A percentile compares a stretch with the other conserved stretches of the same genome.
phyloP scores from a whole-genome alignment of 2,329 filamentous ascomycete genomes.

The Lachnellula subtilissima region DNA sequence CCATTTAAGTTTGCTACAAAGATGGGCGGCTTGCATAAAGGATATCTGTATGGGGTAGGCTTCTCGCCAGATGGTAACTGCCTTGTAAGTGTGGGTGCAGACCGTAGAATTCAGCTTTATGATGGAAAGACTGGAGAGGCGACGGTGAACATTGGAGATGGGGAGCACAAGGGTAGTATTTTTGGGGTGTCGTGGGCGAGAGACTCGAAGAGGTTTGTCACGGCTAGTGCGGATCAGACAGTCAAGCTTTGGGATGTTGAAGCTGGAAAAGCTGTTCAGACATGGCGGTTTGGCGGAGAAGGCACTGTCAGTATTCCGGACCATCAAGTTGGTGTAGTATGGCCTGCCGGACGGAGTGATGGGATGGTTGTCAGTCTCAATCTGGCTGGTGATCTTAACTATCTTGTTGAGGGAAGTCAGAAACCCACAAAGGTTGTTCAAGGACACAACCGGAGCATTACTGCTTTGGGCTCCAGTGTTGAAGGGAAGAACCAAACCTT shows the following conservation, averaged over 20 bases:
- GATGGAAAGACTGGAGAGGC: constrained; percentile 93
- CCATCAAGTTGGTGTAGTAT: constrained; percentile 93
- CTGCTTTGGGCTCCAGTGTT: constrained; percentile 60
- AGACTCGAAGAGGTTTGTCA: constrained; percentile 82
- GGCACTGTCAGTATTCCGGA: constrained; percentile 66
- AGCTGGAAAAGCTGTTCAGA: constrained; percentile 68
- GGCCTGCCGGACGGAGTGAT: constrained; percentile 76
- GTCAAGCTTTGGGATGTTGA: constrained; percentile 93
- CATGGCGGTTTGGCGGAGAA: constrained; percentile 79
- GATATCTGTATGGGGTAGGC: constrained; percentile 80
- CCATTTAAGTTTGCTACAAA: constrained; percentile 97
- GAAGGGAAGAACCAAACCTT: constrained; percentile 52
- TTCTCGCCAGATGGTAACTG: constrained; percentile 84
- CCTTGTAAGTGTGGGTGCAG: constrained; percentile 86
- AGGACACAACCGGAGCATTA: constrained; percentile 90
- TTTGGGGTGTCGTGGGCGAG: constrained; percentile 87
- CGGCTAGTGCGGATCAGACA: constrained; percentile 89
- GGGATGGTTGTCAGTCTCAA: constrained; percentile 87
- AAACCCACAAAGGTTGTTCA: constrained; percentile 69
- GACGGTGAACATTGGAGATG: constrained; percentile 70
- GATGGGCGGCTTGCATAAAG: constrained; percentile 71
- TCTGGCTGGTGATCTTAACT: constrained; percentile 83
- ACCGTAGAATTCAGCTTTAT: constrained; percentile 88
- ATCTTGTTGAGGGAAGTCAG: constrained; percentile 67
- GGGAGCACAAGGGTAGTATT: constrained; percentile 87